Conservation (phyloP, 305 asterid genomes). For the Fraxinus ornus region DNA sequence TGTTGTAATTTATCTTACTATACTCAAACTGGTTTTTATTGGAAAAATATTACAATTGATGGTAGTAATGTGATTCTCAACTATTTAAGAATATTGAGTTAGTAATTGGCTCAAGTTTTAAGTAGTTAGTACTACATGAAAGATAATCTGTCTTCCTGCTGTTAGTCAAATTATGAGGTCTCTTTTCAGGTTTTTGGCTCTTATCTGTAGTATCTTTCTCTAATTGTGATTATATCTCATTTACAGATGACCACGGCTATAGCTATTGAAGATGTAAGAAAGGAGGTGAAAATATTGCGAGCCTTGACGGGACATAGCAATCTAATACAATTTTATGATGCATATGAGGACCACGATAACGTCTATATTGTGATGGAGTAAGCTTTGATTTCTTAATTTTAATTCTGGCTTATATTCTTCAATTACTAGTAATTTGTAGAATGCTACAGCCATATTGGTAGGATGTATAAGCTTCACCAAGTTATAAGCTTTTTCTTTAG, state of each 20-base stretch:
- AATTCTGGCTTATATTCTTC: neutral
- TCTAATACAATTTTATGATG: constrained; percentile 66
- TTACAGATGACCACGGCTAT: constrained; percentile 76
- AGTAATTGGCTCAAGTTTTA: neutral
- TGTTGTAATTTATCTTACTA: neutral
- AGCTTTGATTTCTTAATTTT: constrained; percentile 29
- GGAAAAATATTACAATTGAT: neutral
- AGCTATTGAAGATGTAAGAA: constrained; percentile 77
- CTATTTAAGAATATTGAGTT: neutral
- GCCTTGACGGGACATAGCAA: constrained; percentile 72
- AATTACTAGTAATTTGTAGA: neutral
- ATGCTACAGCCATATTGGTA: neutral
- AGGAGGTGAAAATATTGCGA: constrained; percentile 86
- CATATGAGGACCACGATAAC: constrained; percentile 68
- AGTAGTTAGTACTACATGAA: neutral
- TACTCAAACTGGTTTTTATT: neutral
- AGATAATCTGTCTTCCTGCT: neutral
- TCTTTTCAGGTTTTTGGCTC: neutral
- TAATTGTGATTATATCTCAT: constrained; percentile 13
- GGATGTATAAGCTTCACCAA: neutral
- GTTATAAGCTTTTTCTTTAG: neutral
- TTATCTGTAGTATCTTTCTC: neutral
- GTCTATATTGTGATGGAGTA: constrained; percentile 85
- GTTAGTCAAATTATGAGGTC: neutral
- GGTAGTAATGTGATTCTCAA: neutral